Base-by-base conservation (phyloP, 495 filamentous ascomycete genomes). In the Gamarada debralockiae region DNA sequence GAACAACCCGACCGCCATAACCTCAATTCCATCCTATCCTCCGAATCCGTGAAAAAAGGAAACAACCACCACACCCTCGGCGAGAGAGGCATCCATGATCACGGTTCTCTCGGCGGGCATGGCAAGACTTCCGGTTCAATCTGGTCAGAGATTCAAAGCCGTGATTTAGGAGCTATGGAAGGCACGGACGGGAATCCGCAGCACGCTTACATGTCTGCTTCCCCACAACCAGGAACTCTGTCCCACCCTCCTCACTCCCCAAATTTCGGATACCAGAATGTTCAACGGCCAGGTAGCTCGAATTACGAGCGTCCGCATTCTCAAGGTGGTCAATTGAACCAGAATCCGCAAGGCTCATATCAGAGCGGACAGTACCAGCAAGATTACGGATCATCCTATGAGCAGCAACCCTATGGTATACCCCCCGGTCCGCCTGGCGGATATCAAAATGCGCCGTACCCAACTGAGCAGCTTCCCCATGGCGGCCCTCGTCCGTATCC, bases 1-100 rank as follows among this genome's bases (percentile, higher is more conserved):
- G 75, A 80, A 34, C 74, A 82, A 45, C 70, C 79, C 0, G 82
- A 86, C 55, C 76, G 82, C 17, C 80, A 84, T 47, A 66, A 75
- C 0, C 76, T 97, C 10, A 81, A 93, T 62, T 67, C 78, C 27
- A 58, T 89, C 18, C 77, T 97, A 12, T 81, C 81, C 24, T 85
- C 90, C 3, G 83, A 90, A 18, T 87, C 88, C n/a, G 92, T 97
- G 39, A 80, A 78, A 47, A 71, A 74, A 2, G 89, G 90, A 40
- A 81, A 80, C 61, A 97, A 97, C 58, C 90, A 57, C 52, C 14
- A 39, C 42, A 18, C 27, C 27, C 27, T 20, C 8, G 48, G 46
- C 18, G 46, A 50, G 6, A 42, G 33, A 50, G 62, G 21, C 41
- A 50, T 31, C 48, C 61, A 15, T 22, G 53, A 42, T 15, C 70